Conservation (phyloP, 768 basidiomycete genomes). For the Russula earlei region DNA sequence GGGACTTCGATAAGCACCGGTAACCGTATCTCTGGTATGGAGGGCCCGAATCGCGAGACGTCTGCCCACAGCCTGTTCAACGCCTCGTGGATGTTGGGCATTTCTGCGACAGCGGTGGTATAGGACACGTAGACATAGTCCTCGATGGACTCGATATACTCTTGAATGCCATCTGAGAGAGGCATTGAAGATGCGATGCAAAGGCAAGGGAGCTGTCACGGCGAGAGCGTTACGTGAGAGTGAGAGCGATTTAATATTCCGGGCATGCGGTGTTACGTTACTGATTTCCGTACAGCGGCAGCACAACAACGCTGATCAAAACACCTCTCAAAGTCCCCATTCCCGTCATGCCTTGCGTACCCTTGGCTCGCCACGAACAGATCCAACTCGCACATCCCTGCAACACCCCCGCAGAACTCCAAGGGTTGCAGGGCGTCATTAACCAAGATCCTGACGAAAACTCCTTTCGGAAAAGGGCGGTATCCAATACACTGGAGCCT, state of each 20-base stretch:
- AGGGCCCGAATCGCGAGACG: conserved; percentile 63
- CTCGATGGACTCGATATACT: conserved; percentile 51
- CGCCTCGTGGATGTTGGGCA: conserved; percentile 57
- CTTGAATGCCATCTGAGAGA: conserved; percentile 14
- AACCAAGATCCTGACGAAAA: conserved; percentile 64
- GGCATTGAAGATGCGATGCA: conserved; percentile 10
- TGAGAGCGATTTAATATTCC: too few relatives aligned
- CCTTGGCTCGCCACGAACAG: conserved; percentile 62
- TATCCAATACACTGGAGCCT: conserved; percentile 39
- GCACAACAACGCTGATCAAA: not conserved
- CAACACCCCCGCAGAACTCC: conserved; percentile 45
- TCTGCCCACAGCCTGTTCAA: conserved; percentile 67
- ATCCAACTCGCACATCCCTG: conserved; percentile 55
- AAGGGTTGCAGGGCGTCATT: conserved; percentile 63
- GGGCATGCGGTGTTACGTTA: too few relatives aligned
- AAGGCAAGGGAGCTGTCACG: too few relatives aligned
- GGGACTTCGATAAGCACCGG: conserved; percentile 68
- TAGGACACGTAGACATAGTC: conserved; percentile 55
- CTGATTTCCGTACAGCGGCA: too few relatives aligned
- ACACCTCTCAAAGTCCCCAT: conserved; percentile 64
- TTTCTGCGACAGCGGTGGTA: conserved; percentile 45
- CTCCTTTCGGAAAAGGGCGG: not conserved
- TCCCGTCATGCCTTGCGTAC: conserved; percentile 58
- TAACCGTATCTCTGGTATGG: conserved; percentile 44
- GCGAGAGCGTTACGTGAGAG: too few relatives aligned